A percentile compares a stretch with the other conserved stretches of the same genome.
Evolutionary conservation across 176 grass and related monocot genomes (phyloP).

Genomic region (Dendrocalamus sinicus): DNA sequence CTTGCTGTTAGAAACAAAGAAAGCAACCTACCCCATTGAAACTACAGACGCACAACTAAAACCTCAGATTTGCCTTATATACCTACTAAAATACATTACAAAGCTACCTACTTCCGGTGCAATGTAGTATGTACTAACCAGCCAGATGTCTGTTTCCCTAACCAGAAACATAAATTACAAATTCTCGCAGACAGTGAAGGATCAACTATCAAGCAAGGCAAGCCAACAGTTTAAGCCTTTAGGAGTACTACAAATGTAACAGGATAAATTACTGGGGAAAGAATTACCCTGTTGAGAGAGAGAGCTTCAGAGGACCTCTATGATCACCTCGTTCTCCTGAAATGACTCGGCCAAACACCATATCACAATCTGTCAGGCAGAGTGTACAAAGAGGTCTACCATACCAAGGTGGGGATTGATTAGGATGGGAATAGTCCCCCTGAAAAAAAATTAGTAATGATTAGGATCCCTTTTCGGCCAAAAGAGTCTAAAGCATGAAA

Average conservation of each 20-base stretch:
- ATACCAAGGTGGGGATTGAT: conserved; percentile 71
- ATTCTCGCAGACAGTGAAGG: not conserved
- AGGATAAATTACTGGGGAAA: conserved; percentile 35
- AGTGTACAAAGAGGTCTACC: conserved; percentile 87
- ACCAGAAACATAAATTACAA: conserved; percentile 7
- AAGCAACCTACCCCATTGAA: conserved; percentile 16
- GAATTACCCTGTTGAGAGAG: conserved; percentile 70
- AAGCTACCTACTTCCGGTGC: not conserved
- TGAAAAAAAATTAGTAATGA: conserved; percentile 35
- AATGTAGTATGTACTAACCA: not conserved
- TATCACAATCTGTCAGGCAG: conserved; percentile 94
- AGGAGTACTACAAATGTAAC: not conserved
- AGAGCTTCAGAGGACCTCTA: conserved; percentile 76
- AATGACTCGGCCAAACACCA: conserved; percentile 83
- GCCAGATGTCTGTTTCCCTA: not conserved
- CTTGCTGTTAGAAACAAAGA: conserved; percentile 3
- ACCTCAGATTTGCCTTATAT: not conserved
- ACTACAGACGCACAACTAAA: not conserved
- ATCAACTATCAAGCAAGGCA: conserved; percentile 22
- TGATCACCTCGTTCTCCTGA: conserved; percentile 72
- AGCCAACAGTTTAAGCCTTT: not conserved
- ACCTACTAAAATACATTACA: not conserved
- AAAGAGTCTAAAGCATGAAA: conserved; percentile 7
- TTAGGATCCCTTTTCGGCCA: conserved; percentile 16
- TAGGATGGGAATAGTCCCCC: conserved; percentile 79